Evolutionary conservation across 176 grass and related monocot genomes (phyloP), one percentile per base, ranked within the genome.

Genomic region (Hordeum marinum): DNA sequence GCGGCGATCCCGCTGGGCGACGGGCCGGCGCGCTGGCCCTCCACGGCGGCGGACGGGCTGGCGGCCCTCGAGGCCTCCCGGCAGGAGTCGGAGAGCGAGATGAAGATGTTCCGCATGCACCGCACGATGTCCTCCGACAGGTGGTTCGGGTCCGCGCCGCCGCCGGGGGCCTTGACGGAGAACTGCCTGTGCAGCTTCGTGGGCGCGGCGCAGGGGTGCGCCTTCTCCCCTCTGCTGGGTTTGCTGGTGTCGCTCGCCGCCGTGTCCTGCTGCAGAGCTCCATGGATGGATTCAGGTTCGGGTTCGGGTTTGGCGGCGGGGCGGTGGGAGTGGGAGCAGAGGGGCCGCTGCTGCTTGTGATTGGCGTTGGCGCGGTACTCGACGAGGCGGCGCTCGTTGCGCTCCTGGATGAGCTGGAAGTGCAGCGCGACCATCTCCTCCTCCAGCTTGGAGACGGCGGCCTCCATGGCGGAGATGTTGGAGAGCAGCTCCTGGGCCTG

Each of bases 341-440:
- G 69, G 57, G 88, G 27, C 63, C 42, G 57, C 11, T 46, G 69
- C 40, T 98, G 87, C 75, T 34, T 40, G 39, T 6, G 7, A 3
- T 8, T 57, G 54, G 54, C 54, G 54, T 93, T 95, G 77, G 95
- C 71, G 18, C 77, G 87, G 81, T 98, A 95, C 87, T 95, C 91
- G 29, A 90, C 81, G 83, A 98, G 89, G 50, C 89, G 87, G 71
- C 96, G 89, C 85, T 98, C 96, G 85, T 98, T 95, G 71, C 93
- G 88, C 91, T 98, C 96, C 88, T 98, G 96, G 75, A 90, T 98
- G 77, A 98, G 87, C 88, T 95, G 89, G 89, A 95, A 92, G 78
- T 98, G 93, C 65, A 98, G 89, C 67, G 91, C 78, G 3, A 94
- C 90, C 78, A 95, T 90, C 75, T 95, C 93, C 81, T 98, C 93